Evolutionary conservation across 176 grass and related monocot genomes (phyloP), one percentile per base, ranked within the genome.

Genomic region (Triticum timopheevii): DNA sequence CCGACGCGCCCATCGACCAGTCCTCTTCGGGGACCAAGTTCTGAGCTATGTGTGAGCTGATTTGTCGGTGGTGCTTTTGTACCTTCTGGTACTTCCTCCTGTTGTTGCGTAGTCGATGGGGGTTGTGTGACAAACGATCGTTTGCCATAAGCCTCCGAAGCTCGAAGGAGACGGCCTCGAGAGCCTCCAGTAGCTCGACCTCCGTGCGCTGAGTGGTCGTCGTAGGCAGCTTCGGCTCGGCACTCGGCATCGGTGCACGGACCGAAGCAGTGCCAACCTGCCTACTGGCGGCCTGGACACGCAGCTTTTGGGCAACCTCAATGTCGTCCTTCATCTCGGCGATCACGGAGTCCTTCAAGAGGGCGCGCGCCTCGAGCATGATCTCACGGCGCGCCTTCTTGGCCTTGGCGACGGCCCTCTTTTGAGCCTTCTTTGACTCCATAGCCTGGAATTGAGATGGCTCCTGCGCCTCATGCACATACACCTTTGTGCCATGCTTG

Each of bases 171-270:
- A 64, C 13, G 1, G 22, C 35, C 8, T 79, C 58, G 0, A 79
- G 16, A 4, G 56, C 77, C 6, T 63, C 12, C 1, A 81, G 13
- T 1, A 79, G 5, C 34, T 79, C 77, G 1, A 63, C 77, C 6
- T 64, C 22, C 0, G 3, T 42, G 6, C 13, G 6, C 0, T 17
- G 22, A 12, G 61, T 35, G 2, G 34, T 8, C 1, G 22, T 22
- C 0, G 1, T 16, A 9, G 58, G 34, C 0, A 7, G 10, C 3
- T 16, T 11, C 8, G 1, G 10, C 0, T 5, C 1, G 0, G 34
- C 0, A 13, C 0, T 5, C 1, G 0, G 34, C 0, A 13, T 8
- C 13, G 58, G 7, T 6, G n/a, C 0, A 0, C 4, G 34, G 1
- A 52, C 0, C 0, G 39, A 1, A 4, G 38, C 8, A 0, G 9